A percentile compares a stretch with the other conserved stretches of the same genome.
Conservation (phyloP, 306 rosid species). For the Dalbergia oliveri region DNA sequence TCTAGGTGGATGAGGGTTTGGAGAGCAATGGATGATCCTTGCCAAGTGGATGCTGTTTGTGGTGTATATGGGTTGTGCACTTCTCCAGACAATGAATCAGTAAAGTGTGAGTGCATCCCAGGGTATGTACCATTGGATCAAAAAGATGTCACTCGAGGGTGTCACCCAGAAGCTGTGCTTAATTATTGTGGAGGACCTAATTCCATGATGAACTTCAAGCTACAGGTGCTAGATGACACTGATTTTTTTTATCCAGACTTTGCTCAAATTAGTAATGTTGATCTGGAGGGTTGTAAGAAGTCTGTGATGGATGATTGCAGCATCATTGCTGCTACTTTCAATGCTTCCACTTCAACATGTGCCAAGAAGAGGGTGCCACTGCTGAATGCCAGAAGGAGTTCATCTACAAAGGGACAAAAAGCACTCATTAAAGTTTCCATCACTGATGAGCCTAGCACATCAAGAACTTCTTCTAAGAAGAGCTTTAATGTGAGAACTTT, state of each 20-base stretch:
- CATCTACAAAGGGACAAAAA: slow-evolving; percentile 44
- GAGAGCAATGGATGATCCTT: slow-evolving; percentile 45
- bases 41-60: slow-evolving; percentile 41
- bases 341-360: slow-evolving; percentile 36
- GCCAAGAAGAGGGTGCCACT: slow-evolving; percentile 48
- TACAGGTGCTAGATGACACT: slow-evolving; percentile 47
- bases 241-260: slow-evolving; percentile 38
- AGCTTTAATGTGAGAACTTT: slow-evolving; percentile 27
- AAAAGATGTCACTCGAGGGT: slow-evolving; percentile 37
- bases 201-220: slow-evolving; percentile 22
- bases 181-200: slow-evolving; percentile 34
- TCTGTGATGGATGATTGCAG: slow-evolving; percentile 46
- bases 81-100: slow-evolving; percentile 47
- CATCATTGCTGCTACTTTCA: slow-evolving; percentile 45
- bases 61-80: slow-evolving; percentile 46
- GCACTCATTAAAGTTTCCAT: slow-evolving; percentile 42
- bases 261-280: neutral
- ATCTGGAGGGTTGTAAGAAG: slow-evolving; percentile 49
- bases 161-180: slow-evolving; percentile 24
- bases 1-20: slow-evolving; percentile 47
- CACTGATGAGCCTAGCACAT: neutral
- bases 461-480: neutral
- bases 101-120: slow-evolving; percentile 38
- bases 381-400: slow-evolving; percentile 51
- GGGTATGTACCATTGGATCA: slow-evolving; percentile 42